Base-by-base conservation (phyloP, 768 basidiomycete genomes). In the Dentipellis sp. region DNA sequence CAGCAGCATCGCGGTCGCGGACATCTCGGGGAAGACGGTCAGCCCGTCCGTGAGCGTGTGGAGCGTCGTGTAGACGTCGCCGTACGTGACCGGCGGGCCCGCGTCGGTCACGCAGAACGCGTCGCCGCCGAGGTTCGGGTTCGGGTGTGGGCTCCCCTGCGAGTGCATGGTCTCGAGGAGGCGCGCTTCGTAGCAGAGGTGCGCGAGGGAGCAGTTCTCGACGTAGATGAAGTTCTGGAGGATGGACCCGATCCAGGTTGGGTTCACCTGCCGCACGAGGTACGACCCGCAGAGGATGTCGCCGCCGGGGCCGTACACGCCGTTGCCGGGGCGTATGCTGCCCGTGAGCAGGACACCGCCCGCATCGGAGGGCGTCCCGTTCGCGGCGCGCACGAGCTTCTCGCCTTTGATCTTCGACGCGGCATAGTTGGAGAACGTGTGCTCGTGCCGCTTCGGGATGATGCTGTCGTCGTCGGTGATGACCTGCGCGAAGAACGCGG, bases 401-500 rank as follows among this genome's bases (percentile, higher is more conserved):
- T 91, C 88, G 1, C 79, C 87, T 23, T 71, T 67, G 8, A 71
- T 62, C 65, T 91, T 91, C 40, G 84, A 80, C 21, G 71, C 78
- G 0, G 88, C 86, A 56, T 91, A 91, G 65, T 90, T 91, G 11
- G 88, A 90, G 68, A 88, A 89, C 66, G 82, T 86, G 11, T 84
- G 73, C 12, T 76, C 68, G 60, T 86, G 84, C 4, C 65, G 69
- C 62, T 72, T 78, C 9, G 84, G 83, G 1, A 80, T 60, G 11
- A 66, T 62, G 22, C 55, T 59, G 49, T 87, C 82, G 56, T 83
- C 80, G 63, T 89, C 88, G 54, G 77, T 76, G 57, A 86, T 72
- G 3, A 77, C 69, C 66, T 91, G 88, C 8, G 85, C 74, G 60
- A 83, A 82, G 58, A 71, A 68, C 23, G 72, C 60, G 0, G 86